These are phyloP conservation scores for Mucor racemosus DNA, from an alignment of 371 early-diverging fungal species.

Conservation along the genomic window DNA sequence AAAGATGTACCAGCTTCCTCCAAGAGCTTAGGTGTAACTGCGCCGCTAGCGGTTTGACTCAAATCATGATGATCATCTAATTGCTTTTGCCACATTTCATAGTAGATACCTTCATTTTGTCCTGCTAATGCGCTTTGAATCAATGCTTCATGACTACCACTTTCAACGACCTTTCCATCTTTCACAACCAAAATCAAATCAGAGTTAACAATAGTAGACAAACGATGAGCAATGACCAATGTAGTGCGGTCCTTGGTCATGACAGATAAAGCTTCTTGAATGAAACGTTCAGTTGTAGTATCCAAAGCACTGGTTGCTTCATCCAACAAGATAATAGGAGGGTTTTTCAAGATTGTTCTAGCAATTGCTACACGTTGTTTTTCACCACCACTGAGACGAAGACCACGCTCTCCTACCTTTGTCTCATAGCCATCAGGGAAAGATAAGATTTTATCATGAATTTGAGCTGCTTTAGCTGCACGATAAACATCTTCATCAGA, in stretches of 20 bases:
- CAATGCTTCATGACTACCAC: conserved; percentile 87
- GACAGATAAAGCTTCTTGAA: conserved; percentile 68
- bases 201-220: conserved; percentile 83
- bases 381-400: conserved; percentile 92
- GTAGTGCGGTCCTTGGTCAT: conserved; percentile 88
- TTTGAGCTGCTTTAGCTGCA: conserved; percentile 86
- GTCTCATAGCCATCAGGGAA: conserved; percentile 89
- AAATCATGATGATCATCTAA: conserved; percentile 58
- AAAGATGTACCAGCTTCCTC: neutral
- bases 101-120: conserved; percentile 66
- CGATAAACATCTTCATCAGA: conserved; percentile 69
- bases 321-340: conserved; percentile 78
- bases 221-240: conserved; percentile 93
- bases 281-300: conserved; percentile 79
- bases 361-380: conserved; percentile 85
- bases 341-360: conserved; percentile 83
- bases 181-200: conserved; percentile 80
- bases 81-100: conserved; percentile 91
- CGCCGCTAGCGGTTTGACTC: conserved; percentile 16
- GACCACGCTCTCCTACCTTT: conserved; percentile 92
- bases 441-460: conserved; percentile 69
- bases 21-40: conserved; percentile 6
- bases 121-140: conserved; percentile 42
- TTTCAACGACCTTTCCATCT: conserved; percentile 85
- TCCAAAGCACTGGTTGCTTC: conserved; percentile 78